A percentile compares a stretch with the other conserved stretches of the same genome.
These are phyloP conservation scores for Rhizoctonia solani DNA, from an alignment of 1,284 basidiomycete species.

Conservation along the genomic window DNA sequence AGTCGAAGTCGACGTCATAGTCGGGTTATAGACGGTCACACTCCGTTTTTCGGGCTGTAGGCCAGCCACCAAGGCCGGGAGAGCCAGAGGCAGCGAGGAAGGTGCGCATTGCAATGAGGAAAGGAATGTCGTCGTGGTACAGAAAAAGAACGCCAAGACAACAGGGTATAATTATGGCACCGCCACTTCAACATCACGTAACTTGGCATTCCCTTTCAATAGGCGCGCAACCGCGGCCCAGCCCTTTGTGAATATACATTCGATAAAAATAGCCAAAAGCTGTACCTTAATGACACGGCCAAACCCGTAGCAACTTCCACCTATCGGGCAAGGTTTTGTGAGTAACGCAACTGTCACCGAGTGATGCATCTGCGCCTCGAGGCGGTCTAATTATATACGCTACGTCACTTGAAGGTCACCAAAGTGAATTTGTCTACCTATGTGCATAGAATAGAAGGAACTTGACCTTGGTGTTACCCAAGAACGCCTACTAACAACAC, in stretches of 20 bases:
- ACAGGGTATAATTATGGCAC: background rate
- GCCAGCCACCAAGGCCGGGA: conserved; percentile 1
- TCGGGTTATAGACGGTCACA: conserved; percentile 38
- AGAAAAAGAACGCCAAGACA: conserved; percentile 29
- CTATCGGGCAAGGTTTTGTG: too few species aligned
- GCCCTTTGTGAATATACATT: background rate
- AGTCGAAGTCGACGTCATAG: conserved; percentile 40
- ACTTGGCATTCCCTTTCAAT: background rate
- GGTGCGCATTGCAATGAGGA: background rate
- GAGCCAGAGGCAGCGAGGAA: conserved; percentile 26
- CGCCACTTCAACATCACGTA: conserved; percentile 26
- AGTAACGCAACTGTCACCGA: too few species aligned
- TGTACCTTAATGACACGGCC: too few species aligned
- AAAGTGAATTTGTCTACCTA: too few species aligned
- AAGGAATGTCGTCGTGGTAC: conserved; percentile 33
- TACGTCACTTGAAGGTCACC: too few species aligned
- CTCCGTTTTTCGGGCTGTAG: conserved; percentile 29
- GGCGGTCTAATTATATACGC: too few species aligned
- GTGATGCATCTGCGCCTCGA: too few species aligned
- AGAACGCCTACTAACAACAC: too few species aligned
- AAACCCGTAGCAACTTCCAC: too few species aligned
- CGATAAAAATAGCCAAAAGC: too few species aligned
- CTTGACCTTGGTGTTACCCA: too few species aligned
- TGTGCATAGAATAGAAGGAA: too few species aligned
- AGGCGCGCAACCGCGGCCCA: background rate